Evolutionary conservation across 768 basidiomycete species (phyloP), one percentile per base, ranked within the genome.

Genomic region (Naganishia vishniacii): DNA sequence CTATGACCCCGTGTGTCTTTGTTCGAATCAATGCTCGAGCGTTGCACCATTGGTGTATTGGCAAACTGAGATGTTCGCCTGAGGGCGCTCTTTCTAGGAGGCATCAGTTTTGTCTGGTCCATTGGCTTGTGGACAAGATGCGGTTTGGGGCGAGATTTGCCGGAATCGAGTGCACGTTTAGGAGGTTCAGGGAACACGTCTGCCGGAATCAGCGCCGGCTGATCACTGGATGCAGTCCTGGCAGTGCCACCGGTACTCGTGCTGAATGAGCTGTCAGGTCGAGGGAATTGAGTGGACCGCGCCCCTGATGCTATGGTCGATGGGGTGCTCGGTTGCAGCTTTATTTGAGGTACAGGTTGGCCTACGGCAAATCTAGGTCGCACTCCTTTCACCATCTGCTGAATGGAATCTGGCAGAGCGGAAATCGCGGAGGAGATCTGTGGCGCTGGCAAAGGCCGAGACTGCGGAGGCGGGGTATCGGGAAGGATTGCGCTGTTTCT

Each of bases 241-340:
- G 49, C 15, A n/a, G 25, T 51, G n/a, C 53, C 20, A 15, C 6
- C 18, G 9, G 53, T 20, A n/a, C 34, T 56, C 23, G 53, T 56
- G 23, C 53, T 56, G 28, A 56, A 56, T 34, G 40, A 23, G 16
- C 32, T 56, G 13, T 56, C 53, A 2, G 53, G 53, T 23, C 53
- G 32, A 23, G 31, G 12, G 20, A 56, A 56, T 18, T 40, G 37
- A 34, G 40, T 26, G 37, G 53, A 56, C 15, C 40, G 53, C 4
- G 23, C 40, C 6, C 53, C 34, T 20, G 53, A 41, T 8, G 53
- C 53, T 26, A 56, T 25, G 6, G 53, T 56, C 11, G 53, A 56
- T 15, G 53, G 53, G 3, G 53, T 56, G 26, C 53, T 56, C 23
- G 53, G 53, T 18, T 56, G 53, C 31, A 56, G 37, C 53, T 40